Conservation (phyloP, 768 basidiomycete species). For the Tylopilus subfusipes region DNA sequence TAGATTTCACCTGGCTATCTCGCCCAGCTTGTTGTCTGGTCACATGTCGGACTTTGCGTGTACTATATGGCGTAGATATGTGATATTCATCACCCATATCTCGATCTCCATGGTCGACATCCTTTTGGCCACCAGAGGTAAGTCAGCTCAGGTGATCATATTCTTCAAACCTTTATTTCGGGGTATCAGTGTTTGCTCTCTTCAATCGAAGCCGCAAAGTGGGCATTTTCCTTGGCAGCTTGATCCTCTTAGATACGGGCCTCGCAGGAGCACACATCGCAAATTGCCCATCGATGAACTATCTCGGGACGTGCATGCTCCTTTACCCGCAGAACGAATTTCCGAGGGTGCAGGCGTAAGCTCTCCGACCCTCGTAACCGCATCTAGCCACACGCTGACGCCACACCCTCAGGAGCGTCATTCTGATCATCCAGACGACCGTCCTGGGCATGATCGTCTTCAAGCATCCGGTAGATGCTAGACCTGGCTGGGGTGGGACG, state of each 20-base stretch:
- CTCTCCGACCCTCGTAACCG: not conserved
- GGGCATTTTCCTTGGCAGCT: conserved; percentile 9
- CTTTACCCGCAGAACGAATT: not conserved
- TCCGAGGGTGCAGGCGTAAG: conserved; percentile 16
- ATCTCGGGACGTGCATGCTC: conserved; percentile 25
- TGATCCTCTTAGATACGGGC: conserved; percentile 21
- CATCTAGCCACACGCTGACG: not conserved
- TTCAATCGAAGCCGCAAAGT: conserved; percentile 37
- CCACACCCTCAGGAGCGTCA: not conserved
- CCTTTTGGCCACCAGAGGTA: conserved; percentile 26
- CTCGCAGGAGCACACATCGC: conserved; percentile 19
- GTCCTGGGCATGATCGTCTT: conserved; percentile 37
- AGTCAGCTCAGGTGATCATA: not conserved
- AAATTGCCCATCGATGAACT: not conserved
- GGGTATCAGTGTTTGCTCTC: conserved; percentile 18
- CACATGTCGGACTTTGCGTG: conserved; percentile 7
- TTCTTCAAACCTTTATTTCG: not conserved
- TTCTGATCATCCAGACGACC: conserved; percentile 34
- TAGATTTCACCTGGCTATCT: conserved; percentile 10
- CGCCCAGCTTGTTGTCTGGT: conserved; percentile 10
- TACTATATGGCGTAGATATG: conserved; percentile 10
- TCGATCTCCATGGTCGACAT: conserved; percentile 19
- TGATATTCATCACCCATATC: not conserved
- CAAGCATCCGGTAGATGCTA: conserved; percentile 35
- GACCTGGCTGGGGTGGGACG: conserved; percentile 40